These are phyloP conservation scores for Phytopythium litorale DNA, from an alignment of 352 stramenopile species.

Conservation along the genomic window DNA sequence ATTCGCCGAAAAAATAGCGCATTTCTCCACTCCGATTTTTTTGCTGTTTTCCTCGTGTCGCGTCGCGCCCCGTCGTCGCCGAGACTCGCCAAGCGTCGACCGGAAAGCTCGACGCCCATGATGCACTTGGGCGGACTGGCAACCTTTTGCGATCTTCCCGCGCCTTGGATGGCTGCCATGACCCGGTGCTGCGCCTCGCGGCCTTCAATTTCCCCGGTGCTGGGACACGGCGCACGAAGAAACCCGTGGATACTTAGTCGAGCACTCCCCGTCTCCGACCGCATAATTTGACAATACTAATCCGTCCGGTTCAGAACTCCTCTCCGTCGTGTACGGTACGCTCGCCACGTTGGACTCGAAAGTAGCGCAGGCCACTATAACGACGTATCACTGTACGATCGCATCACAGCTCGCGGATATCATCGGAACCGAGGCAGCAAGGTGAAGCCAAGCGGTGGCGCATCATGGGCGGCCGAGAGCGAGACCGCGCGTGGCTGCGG, in stretches of 20 bases:
- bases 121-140: too few species aligned
- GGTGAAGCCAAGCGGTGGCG: not conserved
- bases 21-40: not conserved
- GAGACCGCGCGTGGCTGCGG: slow-evolving; percentile 17
- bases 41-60: not conserved
- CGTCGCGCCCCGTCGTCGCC: not conserved
- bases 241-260: not conserved
- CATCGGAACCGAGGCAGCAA: not conserved
- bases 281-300: not conserved
- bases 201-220: not conserved
- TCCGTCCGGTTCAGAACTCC: not conserved
- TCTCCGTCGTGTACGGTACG: not conserved
- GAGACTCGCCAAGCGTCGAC: not conserved
- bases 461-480: not conserved
- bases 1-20: not conserved
- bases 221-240: slow-evolving; percentile 2
- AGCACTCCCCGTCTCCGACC: not conserved
- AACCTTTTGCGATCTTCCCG: not conserved
- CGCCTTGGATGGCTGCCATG: not conserved
- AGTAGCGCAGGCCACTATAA: not conserved
- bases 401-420: not conserved
- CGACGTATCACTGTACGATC: not conserved
- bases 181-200: not conserved
- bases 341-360: not conserved
- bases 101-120: too few species aligned